A percentile compares a stretch with the other conserved stretches of the same genome.
Conservation (phyloP, 257 asterid species). For the Scutellaria minor region DNA sequence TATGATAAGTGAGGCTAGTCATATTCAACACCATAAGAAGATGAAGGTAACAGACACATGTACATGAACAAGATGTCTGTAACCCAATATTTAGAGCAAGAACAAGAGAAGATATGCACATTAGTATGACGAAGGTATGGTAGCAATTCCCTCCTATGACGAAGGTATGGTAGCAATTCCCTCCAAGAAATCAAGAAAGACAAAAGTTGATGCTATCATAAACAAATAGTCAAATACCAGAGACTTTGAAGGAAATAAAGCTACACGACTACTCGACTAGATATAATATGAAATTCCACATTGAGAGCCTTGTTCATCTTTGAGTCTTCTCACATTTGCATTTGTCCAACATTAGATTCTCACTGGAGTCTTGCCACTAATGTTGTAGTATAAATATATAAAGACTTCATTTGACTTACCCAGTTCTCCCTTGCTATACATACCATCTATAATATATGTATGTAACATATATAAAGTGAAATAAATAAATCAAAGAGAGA, state of each 20-base stretch:
- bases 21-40: slow-evolving; percentile 4
- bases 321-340: background rate
- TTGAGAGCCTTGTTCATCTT: background rate
- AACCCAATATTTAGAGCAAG: background rate
- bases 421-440: background rate
- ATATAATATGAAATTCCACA: background rate
- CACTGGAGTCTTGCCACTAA: background rate
- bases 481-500: background rate
- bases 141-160: background rate
- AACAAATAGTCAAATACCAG: background rate
- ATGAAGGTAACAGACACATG: background rate
- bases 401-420: background rate
- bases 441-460: too few species aligned
- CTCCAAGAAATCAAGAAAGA: background rate
- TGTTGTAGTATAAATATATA: background rate
- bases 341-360: background rate
- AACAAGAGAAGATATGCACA: background rate
- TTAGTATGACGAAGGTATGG: background rate
- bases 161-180: background rate
- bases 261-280: background rate
- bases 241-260: background rate
- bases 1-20: background rate
- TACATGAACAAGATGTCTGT: slow-evolving; percentile 12
- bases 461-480: background rate
- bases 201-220: background rate